Evolutionary conservation across 176 grass and related monocot genomes (phyloP).

Genomic region (Juncus effusus): DNA sequence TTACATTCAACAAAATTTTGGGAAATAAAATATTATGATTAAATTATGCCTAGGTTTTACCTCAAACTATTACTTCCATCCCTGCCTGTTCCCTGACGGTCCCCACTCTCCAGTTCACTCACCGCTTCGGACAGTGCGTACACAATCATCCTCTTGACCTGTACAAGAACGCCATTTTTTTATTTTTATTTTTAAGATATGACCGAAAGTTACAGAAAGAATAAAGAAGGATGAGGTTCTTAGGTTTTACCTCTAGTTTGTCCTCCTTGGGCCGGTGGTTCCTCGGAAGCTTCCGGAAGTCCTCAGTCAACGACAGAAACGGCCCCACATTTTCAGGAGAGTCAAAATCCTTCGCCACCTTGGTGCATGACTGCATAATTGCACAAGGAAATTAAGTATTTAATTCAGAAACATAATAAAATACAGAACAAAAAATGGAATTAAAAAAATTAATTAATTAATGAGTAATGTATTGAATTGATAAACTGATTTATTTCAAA

Average conservation of each 20-base stretch:
- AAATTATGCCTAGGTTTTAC: too few relatives aligned
- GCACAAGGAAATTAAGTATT: neutral
- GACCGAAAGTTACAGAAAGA: neutral
- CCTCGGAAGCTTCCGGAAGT: conserved; percentile 57
- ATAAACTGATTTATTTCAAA: too few relatives aligned
- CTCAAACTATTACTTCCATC: too few relatives aligned
- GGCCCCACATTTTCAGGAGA: conserved; percentile 65
- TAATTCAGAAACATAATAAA: too few relatives aligned
- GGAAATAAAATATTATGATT: too few relatives aligned
- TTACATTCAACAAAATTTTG: too few relatives aligned
- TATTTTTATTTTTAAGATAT: neutral
- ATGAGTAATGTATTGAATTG: too few relatives aligned
- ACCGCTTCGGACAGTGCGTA: neutral
- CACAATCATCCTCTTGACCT: conserved; percentile 33
- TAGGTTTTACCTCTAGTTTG: conserved; percentile 88
- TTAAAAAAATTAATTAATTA: neutral
- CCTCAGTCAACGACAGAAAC: conserved; percentile 59
- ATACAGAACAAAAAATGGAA: neutral
- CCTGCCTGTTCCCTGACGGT: too few relatives aligned
- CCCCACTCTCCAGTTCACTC: neutral
- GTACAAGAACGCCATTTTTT: neutral
- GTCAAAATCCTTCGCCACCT: conserved; percentile 41
- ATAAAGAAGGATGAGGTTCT: too few relatives aligned
- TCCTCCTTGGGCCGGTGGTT: conserved; percentile 73
- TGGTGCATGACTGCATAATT: neutral